Percentiles rank a stretch among this genome's conserved stretches.
Conservation (phyloP, 2,329 filamentous ascomycete species). For the Teratosphaeria epicoccoides region DNA sequence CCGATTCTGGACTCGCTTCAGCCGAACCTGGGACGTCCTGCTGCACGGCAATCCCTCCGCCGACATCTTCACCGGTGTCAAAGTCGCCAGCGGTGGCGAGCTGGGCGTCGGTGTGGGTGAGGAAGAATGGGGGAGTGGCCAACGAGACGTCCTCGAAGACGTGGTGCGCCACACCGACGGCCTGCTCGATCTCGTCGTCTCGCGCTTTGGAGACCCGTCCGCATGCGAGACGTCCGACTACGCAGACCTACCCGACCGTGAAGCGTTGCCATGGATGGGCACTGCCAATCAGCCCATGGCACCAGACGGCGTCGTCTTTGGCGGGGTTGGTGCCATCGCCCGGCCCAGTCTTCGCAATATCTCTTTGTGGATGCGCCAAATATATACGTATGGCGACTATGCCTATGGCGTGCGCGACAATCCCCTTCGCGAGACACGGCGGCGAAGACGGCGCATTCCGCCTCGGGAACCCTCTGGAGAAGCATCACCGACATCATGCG, state of each 20-base stretch:
- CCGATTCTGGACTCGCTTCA: slow-evolving; percentile 68
- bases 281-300: slow-evolving; percentile 55
- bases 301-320: slow-evolving; percentile 77
- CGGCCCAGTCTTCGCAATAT: slow-evolving; percentile 60
- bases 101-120: slow-evolving; percentile 90
- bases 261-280: slow-evolving; percentile 57
- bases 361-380: slow-evolving; percentile 76
- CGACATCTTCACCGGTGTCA: slow-evolving; percentile 70
- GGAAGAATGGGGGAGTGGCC: slow-evolving; percentile 86
- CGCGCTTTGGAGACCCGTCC: slow-evolving; percentile 61
- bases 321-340: slow-evolving; percentile 65
- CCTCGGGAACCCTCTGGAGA: slow-evolving; percentile 11
- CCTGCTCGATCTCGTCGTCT: slow-evolving; percentile 77
- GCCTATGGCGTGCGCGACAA: slow-evolving; percentile 79
- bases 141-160: slow-evolving; percentile 87
- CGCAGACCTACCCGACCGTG: slow-evolving; percentile 13
- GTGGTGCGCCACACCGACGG: slow-evolving; percentile 70
- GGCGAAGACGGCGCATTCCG: slow-evolving; percentile 31
- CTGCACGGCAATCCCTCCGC: slow-evolving; percentile 80
- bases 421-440: slow-evolving; percentile 54
- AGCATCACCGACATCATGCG: neutral
- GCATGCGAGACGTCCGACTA: slow-evolving; percentile 21
- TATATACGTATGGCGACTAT: slow-evolving; percentile 73
- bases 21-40: slow-evolving; percentile 69
- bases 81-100: slow-evolving; percentile 81